phyloP scores from a whole-genome alignment of 768 basidiomycete genomes.

The Boletus huronensis region DNA sequence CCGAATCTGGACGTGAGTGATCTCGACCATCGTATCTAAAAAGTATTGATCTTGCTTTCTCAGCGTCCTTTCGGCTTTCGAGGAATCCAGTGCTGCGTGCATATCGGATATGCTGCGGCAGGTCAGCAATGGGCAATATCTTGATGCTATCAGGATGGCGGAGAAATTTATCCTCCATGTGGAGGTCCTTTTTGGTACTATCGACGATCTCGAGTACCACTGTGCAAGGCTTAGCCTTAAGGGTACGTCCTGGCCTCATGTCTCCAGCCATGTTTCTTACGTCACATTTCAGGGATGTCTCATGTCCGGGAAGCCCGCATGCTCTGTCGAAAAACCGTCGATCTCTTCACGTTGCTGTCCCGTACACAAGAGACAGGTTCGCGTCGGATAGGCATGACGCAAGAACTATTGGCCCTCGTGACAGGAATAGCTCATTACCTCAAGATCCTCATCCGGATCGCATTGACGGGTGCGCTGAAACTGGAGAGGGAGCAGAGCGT shows the following conservation, averaged over 20 bases:
- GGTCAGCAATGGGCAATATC: constrained; percentile 94
- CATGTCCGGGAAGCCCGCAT: constrained; percentile 98
- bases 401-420: constrained; percentile 93
- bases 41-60: constrained; percentile 11
- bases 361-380: constrained; percentile 93
- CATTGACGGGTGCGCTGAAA: constrained; percentile 92
- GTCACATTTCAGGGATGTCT: constrained; percentile 71
- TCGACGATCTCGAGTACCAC: constrained; percentile 92
- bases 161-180: constrained; percentile 99
- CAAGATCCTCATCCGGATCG: constrained; percentile 98
- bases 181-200: constrained; percentile 93
- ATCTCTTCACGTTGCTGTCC: constrained; percentile 93
- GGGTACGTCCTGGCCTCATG: constrained; percentile 50
- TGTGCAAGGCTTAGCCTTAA: constrained; percentile 78
- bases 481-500: constrained; percentile 88
- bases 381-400: constrained; percentile 92
- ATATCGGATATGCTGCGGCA: constrained; percentile 98
- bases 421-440: constrained; percentile 99
- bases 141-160: constrained; percentile 97
- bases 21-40: neutral
- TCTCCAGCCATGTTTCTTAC: constrained; percentile 9
- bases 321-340: constrained; percentile 98
- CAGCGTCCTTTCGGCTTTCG: constrained; percentile 93
- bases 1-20: constrained; percentile 94
- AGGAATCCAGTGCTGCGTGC: constrained; percentile 98